Evolutionary conservation across 163 green algal species (phyloP), one percentile per base, ranked within the genome.

Genomic region (Scenedesmus sp.): DNA sequence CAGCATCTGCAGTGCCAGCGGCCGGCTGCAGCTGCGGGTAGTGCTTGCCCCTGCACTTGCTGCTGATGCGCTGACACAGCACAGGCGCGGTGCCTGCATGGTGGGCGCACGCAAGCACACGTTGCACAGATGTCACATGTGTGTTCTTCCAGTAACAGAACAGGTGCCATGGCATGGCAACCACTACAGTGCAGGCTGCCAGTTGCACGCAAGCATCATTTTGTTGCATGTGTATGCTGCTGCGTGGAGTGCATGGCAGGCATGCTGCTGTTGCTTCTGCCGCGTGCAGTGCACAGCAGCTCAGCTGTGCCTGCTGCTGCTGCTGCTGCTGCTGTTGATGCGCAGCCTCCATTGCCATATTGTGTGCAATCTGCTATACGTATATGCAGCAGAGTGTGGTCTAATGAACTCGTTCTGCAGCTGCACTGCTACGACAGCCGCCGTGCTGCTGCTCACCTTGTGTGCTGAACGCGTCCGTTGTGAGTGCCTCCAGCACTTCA

Each of bases 401-500:
- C 15, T 26, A 1, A 65, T 0, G 35, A 7, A 12, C 24, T 33
- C 24, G 22, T 72, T 22, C 59, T 72, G 59, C 59, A 35, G 59
- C 59, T 33, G 59, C 59, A 24, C 59, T 72, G 59, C 59, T 72
- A 24, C 59, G 12, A 13, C 49, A 20, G 49, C 49, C 15, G 49
- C 49, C 15, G 49, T 33, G 59, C 59, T 68, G 22, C 59, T 5
- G 33, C 70, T 42, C 65, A 65, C 83, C 83, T 68, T 61, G 61
- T 85, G 7, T 35, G 18, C 24, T 26, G 33, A 91, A 91, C 4
- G 51, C 18, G 68, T 92, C 89, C 15, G 9, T 37, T 3, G 42
- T 59, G 12, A 95, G 61, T 18, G 87, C 86, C 53, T 73, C 49
- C 30, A 93, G 35, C 40, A 96, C 56, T 16, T 93, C 85, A 9